Conservation (phyloP, 805 yeast species). For the Cyberlindnera euphorbiiphila region DNA sequence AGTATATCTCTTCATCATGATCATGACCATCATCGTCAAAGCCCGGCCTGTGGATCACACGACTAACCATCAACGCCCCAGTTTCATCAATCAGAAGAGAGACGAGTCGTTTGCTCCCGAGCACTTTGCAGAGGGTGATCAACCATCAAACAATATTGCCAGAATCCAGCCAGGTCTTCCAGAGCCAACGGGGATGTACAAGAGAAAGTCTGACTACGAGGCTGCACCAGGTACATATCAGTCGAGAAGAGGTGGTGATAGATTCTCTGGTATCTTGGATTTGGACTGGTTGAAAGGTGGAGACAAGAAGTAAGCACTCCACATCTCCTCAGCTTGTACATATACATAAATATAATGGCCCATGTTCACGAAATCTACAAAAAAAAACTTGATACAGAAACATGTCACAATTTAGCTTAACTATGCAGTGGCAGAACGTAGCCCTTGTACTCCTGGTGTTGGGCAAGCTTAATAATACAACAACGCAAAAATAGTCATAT, state of each 20-base stretch:
- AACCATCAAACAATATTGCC: conserved; percentile 28
- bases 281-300: conserved; percentile 23
- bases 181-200: conserved; percentile 31
- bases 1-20: conserved; percentile 7
- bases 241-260: conserved; percentile 57
- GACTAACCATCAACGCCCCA: conserved; percentile 8
- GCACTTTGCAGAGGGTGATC: conserved; percentile 19
- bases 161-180: conserved; percentile 56
- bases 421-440: too few species aligned
- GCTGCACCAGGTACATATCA: conserved; percentile 62
- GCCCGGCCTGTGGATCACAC: not conserved
- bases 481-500: too few species aligned
- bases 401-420: too few species aligned
- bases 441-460: too few species aligned
- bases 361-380: too few species aligned
- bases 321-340: too few species aligned
- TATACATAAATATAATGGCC: too few species aligned
- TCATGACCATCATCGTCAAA: not conserved
- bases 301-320: conserved; percentile 1
- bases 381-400: too few species aligned
- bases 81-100: conserved; percentile 33
- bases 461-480: too few species aligned
- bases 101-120: conserved; percentile 34
- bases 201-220: conserved; percentile 60
- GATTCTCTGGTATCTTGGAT: conserved; percentile 27